A percentile compares a stretch with the other conserved stretches of the same genome.
Conservation (phyloP, 805 yeast species). For the Zygosaccharomyces bisporus region DNA sequence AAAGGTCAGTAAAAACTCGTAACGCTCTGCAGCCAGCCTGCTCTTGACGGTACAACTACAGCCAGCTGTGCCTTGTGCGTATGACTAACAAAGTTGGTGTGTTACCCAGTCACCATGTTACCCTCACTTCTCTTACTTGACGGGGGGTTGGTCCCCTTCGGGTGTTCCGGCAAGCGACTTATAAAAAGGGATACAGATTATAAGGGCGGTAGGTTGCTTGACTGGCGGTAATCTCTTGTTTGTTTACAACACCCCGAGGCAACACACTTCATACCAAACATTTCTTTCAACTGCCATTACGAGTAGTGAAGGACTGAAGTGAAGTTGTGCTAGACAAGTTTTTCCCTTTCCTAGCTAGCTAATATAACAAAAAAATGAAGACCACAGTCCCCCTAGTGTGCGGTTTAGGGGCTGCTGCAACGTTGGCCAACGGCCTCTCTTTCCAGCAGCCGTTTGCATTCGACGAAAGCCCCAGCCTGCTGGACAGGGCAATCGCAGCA, state of each 20-base stretch:
- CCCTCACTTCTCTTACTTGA: neutral
- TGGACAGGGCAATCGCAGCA: constrained; percentile 48
- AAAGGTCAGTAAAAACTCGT: too few relatives aligned
- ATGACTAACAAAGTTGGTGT: too few relatives aligned
- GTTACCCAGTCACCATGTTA: neutral
- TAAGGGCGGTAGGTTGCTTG: neutral
- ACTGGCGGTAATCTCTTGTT: neutral
- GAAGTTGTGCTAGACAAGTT: neutral
- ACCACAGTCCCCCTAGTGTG: constrained; percentile 6
- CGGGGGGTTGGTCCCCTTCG: neutral
- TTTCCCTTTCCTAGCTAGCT: neutral
- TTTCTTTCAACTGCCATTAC: neutral
- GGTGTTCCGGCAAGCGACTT: neutral
- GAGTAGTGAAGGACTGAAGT: neutral
- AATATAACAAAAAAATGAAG: neutral
- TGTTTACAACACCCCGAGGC: neutral
- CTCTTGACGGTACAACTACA: too few relatives aligned
- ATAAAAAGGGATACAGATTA: neutral
- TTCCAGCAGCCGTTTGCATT: constrained; percentile 34
- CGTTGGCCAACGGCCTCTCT: constrained; percentile 28
- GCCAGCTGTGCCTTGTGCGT: too few relatives aligned
- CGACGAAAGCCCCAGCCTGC: constrained; percentile 30
- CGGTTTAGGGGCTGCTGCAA: constrained; percentile 16
- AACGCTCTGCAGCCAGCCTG: too few relatives aligned
- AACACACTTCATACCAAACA: neutral